These are phyloP conservation scores for Meyerozyma sp. DNA, from an alignment of 1,139 yeast genomes.

Conservation along the genomic window DNA sequence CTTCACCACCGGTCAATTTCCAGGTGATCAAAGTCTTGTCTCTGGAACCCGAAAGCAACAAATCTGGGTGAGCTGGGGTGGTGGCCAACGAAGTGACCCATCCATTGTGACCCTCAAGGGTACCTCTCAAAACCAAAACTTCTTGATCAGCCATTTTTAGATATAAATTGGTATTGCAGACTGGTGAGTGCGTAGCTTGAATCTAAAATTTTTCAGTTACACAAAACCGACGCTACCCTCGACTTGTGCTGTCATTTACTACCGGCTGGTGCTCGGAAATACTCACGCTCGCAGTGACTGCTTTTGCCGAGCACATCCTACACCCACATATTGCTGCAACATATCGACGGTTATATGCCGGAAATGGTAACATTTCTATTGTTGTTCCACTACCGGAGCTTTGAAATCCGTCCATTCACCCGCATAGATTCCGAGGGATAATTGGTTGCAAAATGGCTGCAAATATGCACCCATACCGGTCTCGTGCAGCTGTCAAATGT, in stretches of 20 bases:
- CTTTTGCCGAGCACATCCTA: conserved; percentile 22
- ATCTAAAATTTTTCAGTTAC: conserved; percentile 12
- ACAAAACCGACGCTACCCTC: neutral
- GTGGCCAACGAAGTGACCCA: conserved; percentile 99
- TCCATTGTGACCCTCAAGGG: conserved; percentile 83
- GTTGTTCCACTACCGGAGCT: too few relatives aligned
- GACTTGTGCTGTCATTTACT: conserved; percentile 20
- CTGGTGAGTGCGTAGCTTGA: conserved; percentile 4
- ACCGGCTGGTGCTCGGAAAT: conserved; percentile 28
- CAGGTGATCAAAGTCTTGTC: conserved; percentile 98
- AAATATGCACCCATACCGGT: too few relatives aligned
- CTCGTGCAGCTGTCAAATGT: too few relatives aligned
- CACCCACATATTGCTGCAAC: neutral
- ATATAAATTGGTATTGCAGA: conserved; percentile 6
- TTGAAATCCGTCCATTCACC: neutral
- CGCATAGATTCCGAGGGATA: neutral
- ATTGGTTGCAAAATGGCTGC: neutral
- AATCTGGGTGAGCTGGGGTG: conserved; percentile 97
- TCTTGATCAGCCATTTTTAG: conserved; percentile 63
- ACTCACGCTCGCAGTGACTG: conserved; percentile 29
- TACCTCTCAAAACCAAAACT: conserved; percentile 99
- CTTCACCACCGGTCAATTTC: conserved; percentile 95
- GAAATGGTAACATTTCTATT: too few relatives aligned
- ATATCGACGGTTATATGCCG: neutral
- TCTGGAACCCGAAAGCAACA: conserved; percentile 97